Evolutionary conservation across 2,329 filamentous ascomycete genomes (phyloP).

Genomic region (Epichloe gansuensis): DNA sequence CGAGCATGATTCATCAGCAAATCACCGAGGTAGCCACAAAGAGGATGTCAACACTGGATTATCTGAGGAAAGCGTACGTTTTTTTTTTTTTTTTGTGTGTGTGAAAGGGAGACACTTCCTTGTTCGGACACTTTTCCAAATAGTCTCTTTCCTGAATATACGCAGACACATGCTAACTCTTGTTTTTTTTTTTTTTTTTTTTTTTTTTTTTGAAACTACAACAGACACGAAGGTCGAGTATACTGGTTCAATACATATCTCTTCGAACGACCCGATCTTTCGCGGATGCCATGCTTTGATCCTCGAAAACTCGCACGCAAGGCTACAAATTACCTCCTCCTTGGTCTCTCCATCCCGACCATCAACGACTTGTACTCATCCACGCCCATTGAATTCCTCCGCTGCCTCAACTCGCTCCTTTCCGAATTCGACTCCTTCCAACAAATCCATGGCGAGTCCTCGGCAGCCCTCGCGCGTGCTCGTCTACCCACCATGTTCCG

Average conservation of each 20-base stretch:
- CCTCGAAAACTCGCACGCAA: slow-evolving; percentile 73
- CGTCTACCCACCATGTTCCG: slow-evolving; percentile 78
- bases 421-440: slow-evolving; percentile 92
- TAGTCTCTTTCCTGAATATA: neutral
- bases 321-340: slow-evolving; percentile 84
- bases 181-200: neutral
- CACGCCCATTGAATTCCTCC: slow-evolving; percentile 73
- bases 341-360: slow-evolving; percentile 81
- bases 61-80: slow-evolving; percentile 77
- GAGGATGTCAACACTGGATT: slow-evolving; percentile 86
- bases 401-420: slow-evolving; percentile 72
- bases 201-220: neutral
- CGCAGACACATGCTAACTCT: neutral
- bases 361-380: slow-evolving; percentile 79
- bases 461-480: slow-evolving; percentile 62
- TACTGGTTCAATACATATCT: slow-evolving; percentile 99
- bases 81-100: neutral
- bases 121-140: neutral
- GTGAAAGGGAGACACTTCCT: neutral
- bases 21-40: slow-evolving; percentile 83
- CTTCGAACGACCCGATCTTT: slow-evolving; percentile 71
- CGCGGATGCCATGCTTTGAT: slow-evolving; percentile 76
- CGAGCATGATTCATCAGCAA: slow-evolving; percentile 41
- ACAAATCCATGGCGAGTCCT: slow-evolving; percentile 69
- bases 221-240: slow-evolving; percentile 78